A percentile compares a stretch with the other conserved stretches of the same genome.
Evolutionary conservation across 768 basidiomycete species (phyloP).

Genomic region (Hericium rajendrae): DNA sequence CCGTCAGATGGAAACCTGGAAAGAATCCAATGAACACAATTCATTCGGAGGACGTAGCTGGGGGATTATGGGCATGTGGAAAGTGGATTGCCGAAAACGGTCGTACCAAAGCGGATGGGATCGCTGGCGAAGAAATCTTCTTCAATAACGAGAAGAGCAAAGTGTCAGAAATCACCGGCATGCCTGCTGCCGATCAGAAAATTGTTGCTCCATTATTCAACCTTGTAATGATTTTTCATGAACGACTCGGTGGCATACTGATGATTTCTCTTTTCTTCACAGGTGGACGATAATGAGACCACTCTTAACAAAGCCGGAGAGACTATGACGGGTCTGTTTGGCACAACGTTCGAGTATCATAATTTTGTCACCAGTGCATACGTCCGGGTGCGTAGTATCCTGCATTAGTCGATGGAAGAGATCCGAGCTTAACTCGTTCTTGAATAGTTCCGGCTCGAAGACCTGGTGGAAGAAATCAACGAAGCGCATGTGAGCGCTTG

Average conservation of each 20-base stretch:
- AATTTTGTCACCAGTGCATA: slow-evolving; percentile 56
- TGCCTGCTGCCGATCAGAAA: slow-evolving; percentile 44
- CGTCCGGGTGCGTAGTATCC: slow-evolving; percentile 41
- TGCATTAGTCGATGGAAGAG: too few relatives aligned
- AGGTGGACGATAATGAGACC: slow-evolving; percentile 72
- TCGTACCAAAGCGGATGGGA: slow-evolving; percentile 48
- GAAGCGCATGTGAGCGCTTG: slow-evolving; percentile 75
- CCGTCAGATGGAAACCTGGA: slow-evolving; percentile 65
- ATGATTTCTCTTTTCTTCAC: neutral
- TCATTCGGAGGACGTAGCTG: slow-evolving; percentile 74
- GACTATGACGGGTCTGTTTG: slow-evolving; percentile 61
- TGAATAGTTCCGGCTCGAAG: slow-evolving; percentile 51
- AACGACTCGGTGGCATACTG: neutral
- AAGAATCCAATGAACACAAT: slow-evolving; percentile 67
- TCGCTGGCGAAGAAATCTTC: slow-evolving; percentile 57
- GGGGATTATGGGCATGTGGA: slow-evolving; percentile 66
- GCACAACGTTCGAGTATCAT: slow-evolving; percentile 76
- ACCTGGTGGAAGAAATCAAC: slow-evolving; percentile 74
- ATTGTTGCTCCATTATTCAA: slow-evolving; percentile 76
- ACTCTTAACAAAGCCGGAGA: slow-evolving; percentile 60
- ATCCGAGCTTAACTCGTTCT: neutral
- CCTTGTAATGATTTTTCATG: slow-evolving; percentile 33
- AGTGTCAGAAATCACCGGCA: slow-evolving; percentile 51
- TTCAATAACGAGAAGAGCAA: slow-evolving; percentile 70
- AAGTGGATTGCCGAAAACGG: slow-evolving; percentile 63